phyloP scores from a whole-genome alignment of 768 basidiomycete genomes.

The Lepiota brunneoincarnata region DNA sequence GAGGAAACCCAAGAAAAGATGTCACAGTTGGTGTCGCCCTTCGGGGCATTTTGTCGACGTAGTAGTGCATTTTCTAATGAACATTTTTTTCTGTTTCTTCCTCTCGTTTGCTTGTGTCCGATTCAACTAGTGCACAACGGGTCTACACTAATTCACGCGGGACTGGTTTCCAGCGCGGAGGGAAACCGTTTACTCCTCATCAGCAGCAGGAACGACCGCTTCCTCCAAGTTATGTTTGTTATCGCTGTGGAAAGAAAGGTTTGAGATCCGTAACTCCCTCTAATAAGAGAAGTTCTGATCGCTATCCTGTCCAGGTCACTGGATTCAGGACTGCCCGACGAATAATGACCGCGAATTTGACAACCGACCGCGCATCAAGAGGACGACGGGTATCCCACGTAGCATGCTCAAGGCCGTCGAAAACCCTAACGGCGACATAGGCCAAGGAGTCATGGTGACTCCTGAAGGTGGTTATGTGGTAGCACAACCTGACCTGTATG shows the following conservation, averaged over 20 bases:
- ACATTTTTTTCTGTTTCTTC: conserved; percentile 42
- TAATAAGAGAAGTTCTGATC: conserved; percentile 10
- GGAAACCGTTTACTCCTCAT: conserved; percentile 52
- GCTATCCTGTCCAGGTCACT: conserved; percentile 69
- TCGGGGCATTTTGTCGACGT: conserved; percentile 55
- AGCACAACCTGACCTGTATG: conserved; percentile 94
- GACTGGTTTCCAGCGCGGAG: conserved; percentile 57
- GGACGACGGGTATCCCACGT: conserved; percentile 97
- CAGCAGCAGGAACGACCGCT: conserved; percentile 69
- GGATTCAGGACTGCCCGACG: conserved; percentile 99
- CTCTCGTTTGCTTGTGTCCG: conserved; percentile 15
- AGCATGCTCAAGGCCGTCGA: conserved; percentile 97
- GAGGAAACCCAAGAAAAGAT: conserved; percentile 99
- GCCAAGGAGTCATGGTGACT: conserved; percentile 95
- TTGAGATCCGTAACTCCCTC: conserved; percentile 12
- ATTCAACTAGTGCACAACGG: conserved; percentile 57
- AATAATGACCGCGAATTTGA: conserved; percentile 96
- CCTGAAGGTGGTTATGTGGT: conserved; percentile 98
- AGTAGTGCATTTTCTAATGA: conserved; percentile 76
- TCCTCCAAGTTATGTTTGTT: conserved; percentile 96
- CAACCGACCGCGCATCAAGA: conserved; percentile 91
- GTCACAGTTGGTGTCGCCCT: conserved; percentile 90
- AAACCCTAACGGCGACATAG: conserved; percentile 71
- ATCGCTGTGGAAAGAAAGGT: conserved; percentile 98
- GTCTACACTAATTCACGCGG: conserved; percentile 68